Evolutionary conservation across 2,329 filamentous ascomycete species (phyloP), one percentile per base, ranked within the genome.

Genomic region (Penicillium sp.): DNA sequence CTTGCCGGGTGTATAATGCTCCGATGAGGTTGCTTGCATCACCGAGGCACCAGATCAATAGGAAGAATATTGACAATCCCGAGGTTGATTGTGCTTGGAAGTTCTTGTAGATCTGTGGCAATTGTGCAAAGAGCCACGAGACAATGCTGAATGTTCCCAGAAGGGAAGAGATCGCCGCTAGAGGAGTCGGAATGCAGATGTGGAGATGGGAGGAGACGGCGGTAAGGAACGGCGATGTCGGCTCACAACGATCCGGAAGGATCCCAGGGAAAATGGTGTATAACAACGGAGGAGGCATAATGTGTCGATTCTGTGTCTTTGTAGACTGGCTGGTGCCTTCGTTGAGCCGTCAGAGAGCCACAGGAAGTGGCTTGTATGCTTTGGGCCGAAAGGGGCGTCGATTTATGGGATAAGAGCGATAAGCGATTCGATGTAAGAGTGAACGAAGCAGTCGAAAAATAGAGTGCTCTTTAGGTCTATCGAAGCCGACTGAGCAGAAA

Each of bases 71-170:
- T 4, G 81, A 84, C 31, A 87, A 64, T 0, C 83, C 83, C 1
- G 82, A 82, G 0, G 83, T 84, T 11, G 82, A 85, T 60, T 82
- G 76, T 16, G 84, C 65, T 44, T 75, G 74, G 63, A 81, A 81
- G 63, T 87, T 87, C 71, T 86, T 86, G 70, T 80, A 83, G 54
- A 87, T 84, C 61, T 87, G 83, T 1, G 83, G 83, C 25, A 86
- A 71, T 64, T 86, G 83, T 11, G 83, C 83, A 63, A 85, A 87
- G 2, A 87, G 75, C 83, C 83, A 87, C 36, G 82, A 80, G 42
- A 83, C 58, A 52, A 87, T 86, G 60, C 81, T 85, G 52, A 82
- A 70, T 0, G 75, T 77, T 16, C 83, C 83, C 45, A 86, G 73
- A 2, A 77, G 54, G 5, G 80, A 82, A 18, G 83, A 86, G 49